Conservation (phyloP, 2,329 filamentous ascomycete species). For the Plectosphaerella cucumerina region DNA sequence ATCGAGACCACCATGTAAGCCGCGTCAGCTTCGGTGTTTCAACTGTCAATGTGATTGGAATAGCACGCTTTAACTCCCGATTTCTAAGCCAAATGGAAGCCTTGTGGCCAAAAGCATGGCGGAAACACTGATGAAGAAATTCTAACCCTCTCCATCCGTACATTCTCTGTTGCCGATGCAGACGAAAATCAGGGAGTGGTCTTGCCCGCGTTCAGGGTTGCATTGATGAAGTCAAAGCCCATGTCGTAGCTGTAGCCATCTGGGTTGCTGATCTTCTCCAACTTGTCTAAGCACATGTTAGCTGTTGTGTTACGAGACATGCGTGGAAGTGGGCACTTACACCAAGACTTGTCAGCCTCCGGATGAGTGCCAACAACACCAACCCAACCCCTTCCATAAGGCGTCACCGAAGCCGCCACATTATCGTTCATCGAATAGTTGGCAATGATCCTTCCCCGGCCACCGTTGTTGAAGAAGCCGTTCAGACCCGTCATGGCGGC, state of each 20-base stretch:
- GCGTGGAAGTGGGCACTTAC: conserved; percentile 8
- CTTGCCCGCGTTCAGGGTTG: background rate
- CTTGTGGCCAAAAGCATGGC: too few relatives aligned
- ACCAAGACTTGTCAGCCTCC: conserved; percentile 18
- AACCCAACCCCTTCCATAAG: conserved; percentile 17
- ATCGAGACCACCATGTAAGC: too few relatives aligned
- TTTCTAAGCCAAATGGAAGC: too few relatives aligned
- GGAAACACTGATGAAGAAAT: too few relatives aligned
- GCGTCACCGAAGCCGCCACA: conserved; percentile 17
- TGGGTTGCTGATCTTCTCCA: conserved; percentile 13
- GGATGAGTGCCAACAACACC: conserved; percentile 19
- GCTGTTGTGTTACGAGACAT: background rate
- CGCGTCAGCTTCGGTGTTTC: too few relatives aligned
- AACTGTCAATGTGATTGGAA: too few relatives aligned
- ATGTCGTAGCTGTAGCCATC: conserved; percentile 11
- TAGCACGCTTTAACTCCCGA: too few relatives aligned
- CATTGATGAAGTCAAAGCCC: background rate
- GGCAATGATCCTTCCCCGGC: conserved; percentile 9
- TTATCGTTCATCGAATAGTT: conserved; percentile 16
- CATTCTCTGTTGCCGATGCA: too few relatives aligned
- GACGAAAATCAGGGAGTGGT: too few relatives aligned
- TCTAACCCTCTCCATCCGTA: too few relatives aligned
- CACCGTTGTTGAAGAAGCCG: background rate
- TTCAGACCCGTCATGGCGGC: conserved; percentile 13
- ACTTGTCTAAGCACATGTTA: conserved; percentile 2